Conservation (phyloP, 495 filamentous ascomycete species). For the Cetradonia linearis region DNA sequence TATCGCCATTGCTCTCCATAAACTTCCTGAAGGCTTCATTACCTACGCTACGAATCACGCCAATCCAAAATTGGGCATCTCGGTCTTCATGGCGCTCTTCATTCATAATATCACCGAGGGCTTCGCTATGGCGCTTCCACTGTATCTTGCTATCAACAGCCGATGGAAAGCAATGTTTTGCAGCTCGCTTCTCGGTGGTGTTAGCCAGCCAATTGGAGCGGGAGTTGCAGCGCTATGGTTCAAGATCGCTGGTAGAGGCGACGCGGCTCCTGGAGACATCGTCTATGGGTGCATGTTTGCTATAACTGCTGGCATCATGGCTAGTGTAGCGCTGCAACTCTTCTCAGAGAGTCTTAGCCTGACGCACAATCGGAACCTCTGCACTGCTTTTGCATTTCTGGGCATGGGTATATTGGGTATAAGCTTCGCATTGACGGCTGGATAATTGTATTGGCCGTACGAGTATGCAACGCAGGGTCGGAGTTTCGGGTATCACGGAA, state of each 20-base stretch:
- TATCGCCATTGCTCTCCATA: constrained; percentile 90
- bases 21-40: constrained; percentile 96
- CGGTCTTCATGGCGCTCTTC: constrained; percentile 89
- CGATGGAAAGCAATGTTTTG: constrained; percentile 72
- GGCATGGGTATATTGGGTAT: constrained; percentile 85
- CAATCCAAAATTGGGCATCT: constrained; percentile 73
- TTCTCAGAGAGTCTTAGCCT: constrained; percentile 76
- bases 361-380: constrained; percentile 68
- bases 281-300: constrained; percentile 89
- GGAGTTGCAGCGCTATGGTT: constrained; percentile 79
- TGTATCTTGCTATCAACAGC: constrained; percentile 76
- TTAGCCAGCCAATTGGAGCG: constrained; percentile 79
- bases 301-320: constrained; percentile 86
- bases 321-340: constrained; percentile 77
- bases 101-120: constrained; percentile 98
- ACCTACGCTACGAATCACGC: constrained; percentile 98
- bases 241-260: constrained; percentile 36
- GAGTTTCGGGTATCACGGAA: neutral
- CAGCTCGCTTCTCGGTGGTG: constrained; percentile 71
- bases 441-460: constrained; percentile 8
- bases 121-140: constrained; percentile 82
- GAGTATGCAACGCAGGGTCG: neutral
- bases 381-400: constrained; percentile 73
- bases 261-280: constrained; percentile 36
- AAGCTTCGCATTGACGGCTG: constrained; percentile 72